Base-by-base conservation (phyloP, 2,329 filamentous ascomycete species). In the Neofusicoccum umdonicola region DNA sequence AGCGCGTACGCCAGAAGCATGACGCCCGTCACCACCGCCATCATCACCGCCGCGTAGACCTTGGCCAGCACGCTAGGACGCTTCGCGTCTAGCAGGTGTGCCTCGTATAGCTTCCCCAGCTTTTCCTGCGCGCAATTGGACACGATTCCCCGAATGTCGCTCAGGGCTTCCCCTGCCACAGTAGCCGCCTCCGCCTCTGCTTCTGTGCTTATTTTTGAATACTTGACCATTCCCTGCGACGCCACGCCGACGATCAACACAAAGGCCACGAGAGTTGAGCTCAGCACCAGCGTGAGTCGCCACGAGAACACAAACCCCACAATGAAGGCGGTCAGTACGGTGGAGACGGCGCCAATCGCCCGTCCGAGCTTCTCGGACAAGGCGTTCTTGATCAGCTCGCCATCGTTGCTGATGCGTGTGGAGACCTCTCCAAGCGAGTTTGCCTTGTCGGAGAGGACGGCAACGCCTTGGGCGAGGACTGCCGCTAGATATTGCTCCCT, bases 361-460 rank as follows among this genome's bases (percentile, higher is more conserved):
- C 97, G 68, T 91, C 70, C 73, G 9, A 77, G 73, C 65, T 76
- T 77, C 51, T 75, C 73, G 0, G 74, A 72, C 47, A 99, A 92
- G 63, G 93, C 94, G 69, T 96, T 93, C 76, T 97, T 93, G 64
- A 98, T 89, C 60, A 96, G 82, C 72, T 97, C 97, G 47, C 92
- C 96, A 76, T 98, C 94, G 13, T 93, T 90, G 0, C 94, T 98
- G 71, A 97, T 97, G 68, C 93, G 88, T 1, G 93, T 97, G 0
- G 92, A 96, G 66, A 97, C 90, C 79, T 96, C 93, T 67, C 93
- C 93, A 15, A 17, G 19, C 37, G 93, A 90, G 61, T 93, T 93
- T n/a, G 96, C 83, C 73, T 93, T 94, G 77, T 97, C 93, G 15
- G 67, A 67, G 34, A 66, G 66, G 4, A 34, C 37, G 15, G 62